phyloP scores from a whole-genome alignment of 495 filamentous ascomycete species.

The Rostrohypoxylon terebratum region DNA sequence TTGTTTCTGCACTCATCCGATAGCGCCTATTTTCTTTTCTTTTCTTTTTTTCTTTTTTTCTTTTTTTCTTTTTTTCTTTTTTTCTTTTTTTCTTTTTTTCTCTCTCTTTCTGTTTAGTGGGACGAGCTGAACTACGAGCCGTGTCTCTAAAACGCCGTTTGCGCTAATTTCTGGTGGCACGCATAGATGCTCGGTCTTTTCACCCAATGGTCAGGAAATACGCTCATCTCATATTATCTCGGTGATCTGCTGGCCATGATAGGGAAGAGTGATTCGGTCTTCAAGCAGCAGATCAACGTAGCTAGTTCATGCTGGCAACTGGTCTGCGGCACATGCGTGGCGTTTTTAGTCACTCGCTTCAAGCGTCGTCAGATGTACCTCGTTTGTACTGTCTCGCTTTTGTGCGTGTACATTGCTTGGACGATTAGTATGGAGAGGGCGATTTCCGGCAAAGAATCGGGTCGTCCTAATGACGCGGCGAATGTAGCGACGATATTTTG shows the following conservation, averaged over 20 bases:
- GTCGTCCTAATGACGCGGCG: slow-evolving; percentile 53
- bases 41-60: neutral
- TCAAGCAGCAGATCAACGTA: slow-evolving; percentile 68
- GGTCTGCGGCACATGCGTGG: slow-evolving; percentile 58
- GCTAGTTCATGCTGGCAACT: slow-evolving; percentile 69
- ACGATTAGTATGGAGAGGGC: slow-evolving; percentile 69
- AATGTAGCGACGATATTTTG: slow-evolving; percentile 66
- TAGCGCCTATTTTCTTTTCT: too few species aligned
- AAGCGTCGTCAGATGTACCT: slow-evolving; percentile 70
- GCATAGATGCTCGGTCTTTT: slow-evolving; percentile 65
- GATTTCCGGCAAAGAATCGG: slow-evolving; percentile 54
- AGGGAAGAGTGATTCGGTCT: slow-evolving; percentile 62
- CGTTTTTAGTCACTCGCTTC: slow-evolving; percentile 66
- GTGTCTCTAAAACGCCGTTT: neutral
- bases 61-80: too few species aligned
- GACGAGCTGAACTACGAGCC: neutral
- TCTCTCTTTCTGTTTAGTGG: neutral
- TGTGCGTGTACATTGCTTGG: slow-evolving; percentile 69
- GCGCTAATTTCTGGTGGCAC: neutral
- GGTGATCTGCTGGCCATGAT: slow-evolving; percentile 63
- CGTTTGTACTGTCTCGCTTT: slow-evolving; percentile 62
- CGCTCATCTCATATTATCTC: slow-evolving; percentile 67
- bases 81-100: neutral
- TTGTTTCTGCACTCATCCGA: neutral
- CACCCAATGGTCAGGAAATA: slow-evolving; percentile 64